Evolutionary conservation across 2,329 filamentous ascomycete genomes (phyloP), one percentile per base, ranked within the genome.

Genomic region (Venturia oleaginea): DNA sequence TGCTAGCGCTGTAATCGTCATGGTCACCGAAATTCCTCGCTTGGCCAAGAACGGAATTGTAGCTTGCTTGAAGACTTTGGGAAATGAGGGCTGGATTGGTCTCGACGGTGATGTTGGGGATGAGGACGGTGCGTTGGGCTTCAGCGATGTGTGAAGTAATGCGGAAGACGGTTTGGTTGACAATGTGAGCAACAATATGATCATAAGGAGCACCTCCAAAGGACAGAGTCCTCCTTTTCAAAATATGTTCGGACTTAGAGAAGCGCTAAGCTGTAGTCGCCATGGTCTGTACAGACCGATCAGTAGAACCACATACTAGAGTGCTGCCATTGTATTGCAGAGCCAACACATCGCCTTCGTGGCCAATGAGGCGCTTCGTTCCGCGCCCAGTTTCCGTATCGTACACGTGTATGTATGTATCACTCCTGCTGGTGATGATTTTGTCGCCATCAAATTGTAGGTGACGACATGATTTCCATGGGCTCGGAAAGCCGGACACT

Each of bases 361-460:
- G 94, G 1, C 94, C 94, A 71, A 92, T 88, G 2, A 99, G 84
- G 68, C 89, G 91, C 71, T 86, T 91, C 59, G 89, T 85, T 42
- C 96, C 78, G 68, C 89, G 89, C 65, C 94, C 94, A 0, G 92
- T 97, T 77, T 94, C 94, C 15, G 94, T 97, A 72, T 97, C 92
- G 75, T 97, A 99, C 38, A 99, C 92, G 71, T 99, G 92, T 71
- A 99, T 99, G 67, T 97, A 87, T 4, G 92, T 96, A 73, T 99
- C 94, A 73, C 99, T 94, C 72, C 93, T 97, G 32, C 94, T 94
- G 1, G 94, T 99, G 69, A 99, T 84, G 69, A 99, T 97, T 77
- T 97, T 97, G 80, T 99, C 92, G 60, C 92, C 90, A 72, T 99
- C 94, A 71, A 99, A 99, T 74, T 99, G 92, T 63, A 99, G n/a